phyloP scores from a whole-genome alignment of 192 early-diverging fungal species.

The Backusella sp. region DNA sequence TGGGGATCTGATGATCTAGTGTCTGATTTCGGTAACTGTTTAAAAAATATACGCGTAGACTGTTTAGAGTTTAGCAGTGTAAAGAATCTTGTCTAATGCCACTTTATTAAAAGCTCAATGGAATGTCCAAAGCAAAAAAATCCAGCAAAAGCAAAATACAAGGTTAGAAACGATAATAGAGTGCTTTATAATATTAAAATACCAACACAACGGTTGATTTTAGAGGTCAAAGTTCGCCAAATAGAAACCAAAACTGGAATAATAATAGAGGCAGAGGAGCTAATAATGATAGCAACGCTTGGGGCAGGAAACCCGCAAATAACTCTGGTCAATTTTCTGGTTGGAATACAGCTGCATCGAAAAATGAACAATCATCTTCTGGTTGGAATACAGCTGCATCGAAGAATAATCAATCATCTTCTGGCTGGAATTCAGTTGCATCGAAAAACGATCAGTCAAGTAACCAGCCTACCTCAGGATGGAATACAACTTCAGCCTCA shows the following conservation, averaged over 20 bases:
- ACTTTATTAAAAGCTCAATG: neutral
- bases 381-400: neutral
- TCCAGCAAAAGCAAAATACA: neutral
- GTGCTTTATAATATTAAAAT: neutral
- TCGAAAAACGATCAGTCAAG: neutral
- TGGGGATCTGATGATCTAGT: constrained; percentile 1
- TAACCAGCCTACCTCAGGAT: neutral
- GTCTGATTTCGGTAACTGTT: neutral
- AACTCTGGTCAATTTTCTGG: neutral
- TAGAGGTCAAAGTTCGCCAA: neutral
- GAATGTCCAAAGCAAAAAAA: neutral
- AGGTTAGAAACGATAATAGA: neutral
- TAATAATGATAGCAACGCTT: neutral
- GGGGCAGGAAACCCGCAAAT: neutral
- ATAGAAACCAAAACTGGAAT: neutral
- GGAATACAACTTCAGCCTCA: neutral
- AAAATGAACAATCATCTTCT: neutral
- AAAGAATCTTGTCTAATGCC: neutral
- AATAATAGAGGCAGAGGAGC: neutral
- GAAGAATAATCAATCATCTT: neutral
- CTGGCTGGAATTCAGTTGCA: neutral
- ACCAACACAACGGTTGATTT: neutral
- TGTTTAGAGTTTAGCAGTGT: neutral
- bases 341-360: neutral
- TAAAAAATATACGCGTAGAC: neutral